Conservation (phyloP, 192 early-diverging fungal species). For the Linnemannia elongata region DNA sequence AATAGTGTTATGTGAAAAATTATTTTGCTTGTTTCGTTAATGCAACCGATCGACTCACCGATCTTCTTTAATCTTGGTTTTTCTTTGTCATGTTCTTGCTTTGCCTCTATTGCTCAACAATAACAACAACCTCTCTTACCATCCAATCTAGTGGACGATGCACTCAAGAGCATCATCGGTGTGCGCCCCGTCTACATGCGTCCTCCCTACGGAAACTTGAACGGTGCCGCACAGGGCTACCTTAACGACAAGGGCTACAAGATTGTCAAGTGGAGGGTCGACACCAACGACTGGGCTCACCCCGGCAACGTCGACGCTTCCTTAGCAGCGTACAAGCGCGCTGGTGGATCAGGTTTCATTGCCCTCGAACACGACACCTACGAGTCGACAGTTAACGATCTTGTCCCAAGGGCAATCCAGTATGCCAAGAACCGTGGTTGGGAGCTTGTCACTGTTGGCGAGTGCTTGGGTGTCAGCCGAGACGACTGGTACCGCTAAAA, state of each 20-base stretch:
- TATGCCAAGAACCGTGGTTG: constrained; percentile 24
- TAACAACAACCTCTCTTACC: not conserved
- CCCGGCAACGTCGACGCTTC: not conserved
- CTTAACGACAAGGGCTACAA: constrained; percentile 35
- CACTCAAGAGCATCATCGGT: constrained; percentile 62
- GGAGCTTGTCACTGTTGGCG: constrained; percentile 35
- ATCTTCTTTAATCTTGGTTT: not conserved
- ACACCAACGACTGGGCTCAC: constrained; percentile 46
- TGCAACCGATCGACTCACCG: too few relatives aligned
- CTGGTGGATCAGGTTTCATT: constrained; percentile 19
- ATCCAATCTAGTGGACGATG: constrained; percentile 48
- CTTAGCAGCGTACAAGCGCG: not conserved
- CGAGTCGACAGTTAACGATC: not conserved
- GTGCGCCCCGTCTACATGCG: constrained; percentile 68
- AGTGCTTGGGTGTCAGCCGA: constrained; percentile 20
- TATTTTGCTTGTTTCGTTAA: too few relatives aligned
- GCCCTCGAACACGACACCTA: constrained; percentile 24
- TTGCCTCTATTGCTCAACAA: not conserved
- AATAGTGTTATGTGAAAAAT: too few relatives aligned
- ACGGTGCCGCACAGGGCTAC: not conserved
- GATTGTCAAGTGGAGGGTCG: constrained; percentile 30
- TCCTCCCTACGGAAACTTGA: constrained; percentile 63
- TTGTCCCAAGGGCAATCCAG: constrained; percentile 20
- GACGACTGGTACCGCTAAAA: constrained; percentile 30
- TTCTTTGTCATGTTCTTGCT: not conserved